Evolutionary conservation across 2,329 filamentous ascomycete genomes (phyloP), one percentile per base, ranked within the genome.

Genomic region (Xylaria sp.): DNA sequence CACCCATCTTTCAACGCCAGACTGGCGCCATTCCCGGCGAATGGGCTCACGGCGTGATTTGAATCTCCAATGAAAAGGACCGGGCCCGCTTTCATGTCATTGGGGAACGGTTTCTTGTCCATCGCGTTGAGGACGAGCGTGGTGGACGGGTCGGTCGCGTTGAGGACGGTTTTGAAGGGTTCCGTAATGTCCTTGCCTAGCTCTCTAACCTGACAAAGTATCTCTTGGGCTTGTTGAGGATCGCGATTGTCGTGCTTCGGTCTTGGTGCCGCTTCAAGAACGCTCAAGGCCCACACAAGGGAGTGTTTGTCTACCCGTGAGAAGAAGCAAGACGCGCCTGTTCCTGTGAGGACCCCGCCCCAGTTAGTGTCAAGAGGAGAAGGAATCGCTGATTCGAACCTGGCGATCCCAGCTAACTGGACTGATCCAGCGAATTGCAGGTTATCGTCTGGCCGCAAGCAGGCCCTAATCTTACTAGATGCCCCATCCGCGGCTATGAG

Each of bases 21-120:
- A 68, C 84, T 85, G 0, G 83, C 83, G 0, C 84, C 84, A 63
- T 80, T 82, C 0, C 84, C 83, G 5, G 83, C 81, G 74, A 85
- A 86, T 0, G 83, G 82, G 60, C 79, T 84, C 6, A 85, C 77
- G 0, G 83, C 83, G 71, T 86, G 84, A 68, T 86, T 86, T 63
- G 79, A 78, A 70, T 86, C 83, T 12, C 84, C 84, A 25, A 86
- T 81, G 59, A 83, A 86, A 10, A 86, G 72, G 8, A 83, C 76
- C 4, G 73, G 55, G n/a, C 68, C 63, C 18, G 72, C 45, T 1
- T 63, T 25, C 3, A 76, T 53, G 8, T 75, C 70, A 52, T 85
- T 82, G 0, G 67, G 8, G 65, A 86, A 84, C 0, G 83, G 80
- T 48, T 72, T 63, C 71, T 85, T 85, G 70, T 86, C 83, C 65